A percentile compares a stretch with the other conserved stretches of the same genome.
phyloP scores from a whole-genome alignment of 495 filamentous ascomycete species.

The Elaphomyces granulatus region DNA sequence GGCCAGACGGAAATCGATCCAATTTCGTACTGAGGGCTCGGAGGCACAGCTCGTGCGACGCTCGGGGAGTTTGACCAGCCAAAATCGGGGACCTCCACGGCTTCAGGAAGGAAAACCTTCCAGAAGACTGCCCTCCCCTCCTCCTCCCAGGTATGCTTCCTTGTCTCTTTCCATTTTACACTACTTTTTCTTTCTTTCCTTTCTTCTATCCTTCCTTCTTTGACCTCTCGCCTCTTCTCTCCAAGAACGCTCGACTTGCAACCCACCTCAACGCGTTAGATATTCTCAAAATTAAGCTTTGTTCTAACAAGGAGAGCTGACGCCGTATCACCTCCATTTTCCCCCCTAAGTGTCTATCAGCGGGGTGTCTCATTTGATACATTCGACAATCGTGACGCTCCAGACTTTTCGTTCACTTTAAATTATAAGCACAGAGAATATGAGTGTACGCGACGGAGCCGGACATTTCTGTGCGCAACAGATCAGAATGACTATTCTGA shows the following conservation, averaged over 20 bases:
- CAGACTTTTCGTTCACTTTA: constrained; percentile 67
- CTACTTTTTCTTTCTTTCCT: not conserved
- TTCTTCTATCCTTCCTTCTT: too few species aligned
- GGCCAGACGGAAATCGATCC: constrained; percentile 27
- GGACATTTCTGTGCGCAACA: constrained; percentile 86
- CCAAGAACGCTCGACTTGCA: constrained; percentile 17
- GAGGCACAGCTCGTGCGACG: constrained; percentile 21
- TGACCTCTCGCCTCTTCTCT: constrained; percentile 27
- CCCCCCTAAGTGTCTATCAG: constrained; percentile 37
- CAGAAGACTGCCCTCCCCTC: constrained; percentile 14
- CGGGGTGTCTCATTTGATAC: constrained; percentile 82
- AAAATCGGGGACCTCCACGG: constrained; percentile 17
- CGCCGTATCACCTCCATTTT: too few species aligned
- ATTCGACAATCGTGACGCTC: constrained; percentile 71
- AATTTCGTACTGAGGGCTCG: constrained; percentile 24
- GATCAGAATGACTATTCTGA: constrained; percentile 95
- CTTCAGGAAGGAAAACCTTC: not conserved
- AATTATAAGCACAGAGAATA: constrained; percentile 86
- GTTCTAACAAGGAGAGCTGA: too few species aligned
- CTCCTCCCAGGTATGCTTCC: constrained; percentile 15
- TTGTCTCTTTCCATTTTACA: not conserved
- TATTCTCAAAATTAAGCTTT: too few species aligned
- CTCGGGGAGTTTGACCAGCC: constrained; percentile 14
- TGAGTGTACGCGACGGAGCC: constrained; percentile 63
- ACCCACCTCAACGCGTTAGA: too few species aligned